Conservation (phyloP, 139 green algal species). For the Picochlorum sp. region DNA sequence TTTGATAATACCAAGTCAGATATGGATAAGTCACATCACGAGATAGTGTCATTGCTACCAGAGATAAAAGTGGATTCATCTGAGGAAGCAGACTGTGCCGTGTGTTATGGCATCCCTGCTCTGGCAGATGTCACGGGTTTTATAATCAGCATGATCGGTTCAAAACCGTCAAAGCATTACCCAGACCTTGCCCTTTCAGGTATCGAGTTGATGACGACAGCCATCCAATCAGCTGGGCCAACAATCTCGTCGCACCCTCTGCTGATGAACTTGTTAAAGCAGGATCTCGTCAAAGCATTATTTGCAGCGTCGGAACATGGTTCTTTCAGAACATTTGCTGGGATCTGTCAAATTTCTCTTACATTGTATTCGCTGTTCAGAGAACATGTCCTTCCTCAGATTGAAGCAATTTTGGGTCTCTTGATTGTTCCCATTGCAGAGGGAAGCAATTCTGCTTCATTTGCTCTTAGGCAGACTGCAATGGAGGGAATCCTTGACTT, state of each 20-base stretch:
- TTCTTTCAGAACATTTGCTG: slow-evolving; percentile 36
- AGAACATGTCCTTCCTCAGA: slow-evolving; percentile 61
- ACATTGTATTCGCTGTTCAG: slow-evolving; percentile 70
- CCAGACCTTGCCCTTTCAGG: slow-evolving; percentile 56
- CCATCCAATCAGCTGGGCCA: slow-evolving; percentile 35
- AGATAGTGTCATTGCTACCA: slow-evolving; percentile 11
- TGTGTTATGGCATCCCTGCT: slow-evolving; percentile 27
- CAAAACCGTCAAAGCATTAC: slow-evolving; percentile 7
- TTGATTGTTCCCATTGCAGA: slow-evolving; percentile 80
- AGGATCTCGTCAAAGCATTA: slow-evolving; percentile 55
- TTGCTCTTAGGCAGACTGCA: slow-evolving; percentile 70
- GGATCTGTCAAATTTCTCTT: slow-evolving; percentile 53
- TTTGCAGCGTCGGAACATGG: slow-evolving; percentile 29
- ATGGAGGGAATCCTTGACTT: slow-evolving; percentile 91
- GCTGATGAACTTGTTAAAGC: slow-evolving; percentile 53
- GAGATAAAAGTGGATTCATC: not conserved
- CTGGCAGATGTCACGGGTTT: slow-evolving; percentile 37
- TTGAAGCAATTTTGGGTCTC: slow-evolving; percentile 69
- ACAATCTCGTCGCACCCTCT: slow-evolving; percentile 35
- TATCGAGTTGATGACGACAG: slow-evolving; percentile 60
- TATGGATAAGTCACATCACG: slow-evolving; percentile 1
- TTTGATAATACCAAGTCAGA: slow-evolving; percentile 1
- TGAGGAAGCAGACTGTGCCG: not conserved
- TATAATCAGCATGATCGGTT: slow-evolving; percentile 32
- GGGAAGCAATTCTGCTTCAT: slow-evolving; percentile 29